Evolutionary conservation across 768 basidiomycete species (phyloP), one percentile per base, ranked within the genome.

Genomic region (Coprinopsis marcescibilis): DNA sequence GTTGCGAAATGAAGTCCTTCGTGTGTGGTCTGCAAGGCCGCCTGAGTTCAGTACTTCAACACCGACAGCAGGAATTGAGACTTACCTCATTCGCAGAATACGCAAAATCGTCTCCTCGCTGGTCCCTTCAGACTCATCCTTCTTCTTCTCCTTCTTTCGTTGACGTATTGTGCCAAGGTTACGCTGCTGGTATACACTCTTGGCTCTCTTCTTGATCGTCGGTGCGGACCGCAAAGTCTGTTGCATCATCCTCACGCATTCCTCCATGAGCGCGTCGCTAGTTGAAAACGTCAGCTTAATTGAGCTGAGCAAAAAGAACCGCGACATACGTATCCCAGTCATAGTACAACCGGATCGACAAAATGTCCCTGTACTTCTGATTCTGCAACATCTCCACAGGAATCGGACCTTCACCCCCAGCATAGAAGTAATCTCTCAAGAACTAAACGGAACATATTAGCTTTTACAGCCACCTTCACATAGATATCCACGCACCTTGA

Each of bases 101-200:
- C 92, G 75, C 73, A 99, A 80, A 49, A 98, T 96, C 29, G 86
- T 91, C 67, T 98, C 92, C 43, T 88, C 90, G 48, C 82, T 82
- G 11, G 81, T 77, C 2, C 77, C 74, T 48, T 87, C 83, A 50
- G 85, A n/a, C n/a, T n/a, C 81, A 64, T 89, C 83, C 55, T 89
- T 73, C 60, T 81, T 78, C 73, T 94, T 93, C 70, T 95, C 90
- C 63, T 81, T 81, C 75, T 97, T 97, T 52, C 91, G 78, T 57
- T 93, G 82, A 64, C 85, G 85, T 63, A 99, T 98, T 5, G 96
- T 99, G 10, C 95, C 95, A 4, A 98, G 78, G 63, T 97, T 99
- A 40, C 92, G 81, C 57, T 95, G 93, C 11, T 82, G 72, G 53
- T 91, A 89, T 15, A 99, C 88, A 50, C 89, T 91, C 76, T 98